Conservation (phyloP, 352 stramenopile species). For the Globisporangium cederbergense region DNA sequence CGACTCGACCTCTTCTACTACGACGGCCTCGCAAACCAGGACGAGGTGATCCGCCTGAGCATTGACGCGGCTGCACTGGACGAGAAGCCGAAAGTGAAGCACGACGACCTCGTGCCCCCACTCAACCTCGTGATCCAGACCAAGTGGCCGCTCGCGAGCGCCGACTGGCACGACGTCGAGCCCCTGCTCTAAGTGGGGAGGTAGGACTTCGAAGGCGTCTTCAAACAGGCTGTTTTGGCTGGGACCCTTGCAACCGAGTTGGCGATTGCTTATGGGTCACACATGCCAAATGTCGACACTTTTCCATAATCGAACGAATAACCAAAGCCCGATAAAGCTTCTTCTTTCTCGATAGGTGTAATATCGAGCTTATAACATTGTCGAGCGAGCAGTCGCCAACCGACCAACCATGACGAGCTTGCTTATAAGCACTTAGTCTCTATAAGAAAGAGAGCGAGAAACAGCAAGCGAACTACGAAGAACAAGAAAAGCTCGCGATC, state of each 20-base stretch:
- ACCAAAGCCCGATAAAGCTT: not conserved
- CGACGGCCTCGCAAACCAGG: constrained; percentile 85
- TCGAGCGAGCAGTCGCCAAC: not conserved
- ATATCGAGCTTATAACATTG: too few relatives aligned
- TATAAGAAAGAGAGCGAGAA: not conserved
- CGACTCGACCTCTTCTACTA: constrained; percentile 86
- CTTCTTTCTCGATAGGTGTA: too few relatives aligned
- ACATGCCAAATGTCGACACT: not conserved
- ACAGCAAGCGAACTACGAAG: not conserved
- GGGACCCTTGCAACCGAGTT: too few relatives aligned
- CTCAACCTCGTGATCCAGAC: constrained; percentile 90
- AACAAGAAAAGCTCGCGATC: not conserved
- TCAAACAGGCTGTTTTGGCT: too few relatives aligned
- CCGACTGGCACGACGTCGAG: constrained; percentile 89
- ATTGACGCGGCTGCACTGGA: constrained; percentile 32
- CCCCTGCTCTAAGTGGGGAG: constrained; percentile 60
- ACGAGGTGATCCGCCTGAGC: constrained; percentile 78
- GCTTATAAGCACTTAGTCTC: not conserved
- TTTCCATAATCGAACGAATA: constrained; percentile 8
- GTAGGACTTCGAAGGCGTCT: too few relatives aligned
- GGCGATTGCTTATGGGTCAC: too few relatives aligned
- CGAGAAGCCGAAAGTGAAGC: constrained; percentile 26
- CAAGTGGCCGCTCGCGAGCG: constrained; percentile 68
- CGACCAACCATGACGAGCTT: not conserved
- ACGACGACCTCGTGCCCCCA: constrained; percentile 76